phyloP scores from a whole-genome alignment of 176 grass and related monocot genomes.

The Zoysia japonica region DNA sequence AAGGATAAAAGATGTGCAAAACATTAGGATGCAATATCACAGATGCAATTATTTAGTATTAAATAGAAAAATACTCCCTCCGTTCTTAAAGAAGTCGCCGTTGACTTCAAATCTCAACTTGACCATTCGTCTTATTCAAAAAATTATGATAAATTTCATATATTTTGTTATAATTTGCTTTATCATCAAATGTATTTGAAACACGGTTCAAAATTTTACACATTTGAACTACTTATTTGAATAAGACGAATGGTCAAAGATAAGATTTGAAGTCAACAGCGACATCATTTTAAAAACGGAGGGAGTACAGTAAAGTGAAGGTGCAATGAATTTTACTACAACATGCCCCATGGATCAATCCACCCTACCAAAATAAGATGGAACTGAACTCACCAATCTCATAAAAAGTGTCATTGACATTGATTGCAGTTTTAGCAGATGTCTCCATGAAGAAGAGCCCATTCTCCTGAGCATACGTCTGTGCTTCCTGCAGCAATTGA shows the following conservation, averaged over 20 bases:
- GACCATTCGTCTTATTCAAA: too few species aligned
- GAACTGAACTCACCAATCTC: conserved; percentile 72
- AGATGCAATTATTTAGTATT: conserved; percentile 25
- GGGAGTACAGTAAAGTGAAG: neutral
- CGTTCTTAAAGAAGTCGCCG: too few species aligned
- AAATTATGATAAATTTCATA: too few species aligned
- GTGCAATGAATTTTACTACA: neutral
- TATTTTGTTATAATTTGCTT: too few species aligned
- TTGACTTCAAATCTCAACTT: too few species aligned
- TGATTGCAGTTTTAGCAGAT: conserved; percentile 90
- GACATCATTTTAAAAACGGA: too few species aligned
- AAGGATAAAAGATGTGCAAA: conserved; percentile 14
- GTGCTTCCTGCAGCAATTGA: conserved; percentile 63
- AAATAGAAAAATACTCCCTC: neutral
- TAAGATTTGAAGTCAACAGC: too few species aligned
- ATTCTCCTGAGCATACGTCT: conserved; percentile 84
- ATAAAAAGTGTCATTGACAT: conserved; percentile 93
- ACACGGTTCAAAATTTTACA: too few species aligned
- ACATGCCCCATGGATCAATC: neutral
- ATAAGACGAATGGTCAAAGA: too few species aligned
- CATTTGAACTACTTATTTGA: too few species aligned
- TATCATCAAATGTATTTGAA: too few species aligned
- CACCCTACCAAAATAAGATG: conserved; percentile 9
- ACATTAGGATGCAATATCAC: conserved; percentile 37
- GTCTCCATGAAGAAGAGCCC: conserved; percentile 94